phyloP scores from a whole-genome alignment of 169 alveolate genomes.

The Theileria parva region DNA sequence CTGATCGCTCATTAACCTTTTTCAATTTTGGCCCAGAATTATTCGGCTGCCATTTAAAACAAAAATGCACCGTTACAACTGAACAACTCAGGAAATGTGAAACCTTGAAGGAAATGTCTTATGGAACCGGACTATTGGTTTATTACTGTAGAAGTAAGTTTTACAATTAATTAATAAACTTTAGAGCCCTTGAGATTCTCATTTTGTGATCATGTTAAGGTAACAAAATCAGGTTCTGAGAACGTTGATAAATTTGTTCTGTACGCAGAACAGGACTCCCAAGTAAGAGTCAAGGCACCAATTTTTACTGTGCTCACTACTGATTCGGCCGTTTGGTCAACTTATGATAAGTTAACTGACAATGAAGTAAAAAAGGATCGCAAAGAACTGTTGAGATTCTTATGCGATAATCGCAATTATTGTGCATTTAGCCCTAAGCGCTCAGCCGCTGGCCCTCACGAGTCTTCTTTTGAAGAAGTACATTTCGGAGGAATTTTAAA shows the following conservation, averaged over 20 bases:
- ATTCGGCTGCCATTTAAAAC: slow-evolving; percentile 8
- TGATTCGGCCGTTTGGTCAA: slow-evolving; percentile 54
- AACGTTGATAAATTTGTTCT: slow-evolving; percentile 14
- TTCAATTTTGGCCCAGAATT: slow-evolving; percentile 9
- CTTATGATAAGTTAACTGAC: slow-evolving; percentile 18
- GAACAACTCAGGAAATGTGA: slow-evolving; percentile 13
- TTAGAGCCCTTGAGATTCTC: slow-evolving; percentile 25
- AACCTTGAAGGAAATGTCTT: not conserved
- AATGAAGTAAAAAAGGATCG: slow-evolving; percentile 56
- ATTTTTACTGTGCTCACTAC: slow-evolving; percentile 32
- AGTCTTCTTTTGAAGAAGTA: slow-evolving; percentile 26
- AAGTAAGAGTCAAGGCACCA: slow-evolving; percentile 46
- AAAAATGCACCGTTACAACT: slow-evolving; percentile 2
- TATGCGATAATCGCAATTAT: slow-evolving; percentile 58
- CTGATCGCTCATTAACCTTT: not conserved
- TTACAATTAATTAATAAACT: not conserved
- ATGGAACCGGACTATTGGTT: slow-evolving; percentile 13
- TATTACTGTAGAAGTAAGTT: slow-evolving; percentile 38
- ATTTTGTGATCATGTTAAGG: slow-evolving; percentile 24
- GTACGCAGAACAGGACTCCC: slow-evolving; percentile 60
- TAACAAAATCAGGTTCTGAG: not conserved
- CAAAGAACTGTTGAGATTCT: slow-evolving; percentile 46
- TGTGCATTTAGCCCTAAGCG: slow-evolving; percentile 55
- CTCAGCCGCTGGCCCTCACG: slow-evolving; percentile 45
- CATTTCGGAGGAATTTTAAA: slow-evolving; percentile 61